A percentile compares a stretch with the other conserved stretches of the same genome.
These are phyloP conservation scores for Xerocomus spinulosus DNA, from an alignment of 768 basidiomycete species.

Conservation along the genomic window DNA sequence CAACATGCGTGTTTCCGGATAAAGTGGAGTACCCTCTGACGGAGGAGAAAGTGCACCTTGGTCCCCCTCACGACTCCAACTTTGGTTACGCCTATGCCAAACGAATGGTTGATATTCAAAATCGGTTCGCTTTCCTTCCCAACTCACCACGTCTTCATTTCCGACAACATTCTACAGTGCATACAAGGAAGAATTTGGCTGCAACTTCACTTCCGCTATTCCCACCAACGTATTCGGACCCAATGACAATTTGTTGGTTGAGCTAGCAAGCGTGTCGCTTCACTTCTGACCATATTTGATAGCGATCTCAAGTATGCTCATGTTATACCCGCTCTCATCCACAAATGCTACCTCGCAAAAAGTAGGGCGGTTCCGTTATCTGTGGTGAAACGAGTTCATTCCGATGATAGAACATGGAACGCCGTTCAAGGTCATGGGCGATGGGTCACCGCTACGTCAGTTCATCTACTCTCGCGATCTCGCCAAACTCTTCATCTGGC, in stretches of 20 bases:
- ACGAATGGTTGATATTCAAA: constrained; percentile 91
- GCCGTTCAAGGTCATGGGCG: constrained; percentile 83
- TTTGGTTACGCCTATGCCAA: constrained; percentile 97
- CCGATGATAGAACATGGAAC: constrained; percentile 61
- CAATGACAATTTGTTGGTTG: constrained; percentile 81
- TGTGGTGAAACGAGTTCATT: not conserved
- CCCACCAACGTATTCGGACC: constrained; percentile 98
- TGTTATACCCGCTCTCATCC: constrained; percentile 91
- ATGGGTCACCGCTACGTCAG: constrained; percentile 91
- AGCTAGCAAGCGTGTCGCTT: not conserved
- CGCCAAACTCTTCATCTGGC: constrained; percentile 93
- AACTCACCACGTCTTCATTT: not conserved
- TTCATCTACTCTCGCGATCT: constrained; percentile 97
- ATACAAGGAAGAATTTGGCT: constrained; percentile 93
- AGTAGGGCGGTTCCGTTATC: constrained; percentile 41
- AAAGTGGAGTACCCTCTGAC: constrained; percentile 91
- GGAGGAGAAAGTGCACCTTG: constrained; percentile 88
- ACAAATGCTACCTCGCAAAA: constrained; percentile 90
- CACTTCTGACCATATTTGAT: constrained; percentile 8
- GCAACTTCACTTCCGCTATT: constrained; percentile 94
- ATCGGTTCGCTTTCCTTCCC: constrained; percentile 56
- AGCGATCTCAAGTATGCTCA: constrained; percentile 88
- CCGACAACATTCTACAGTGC: constrained; percentile 47
- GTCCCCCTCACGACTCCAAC: constrained; percentile 91
- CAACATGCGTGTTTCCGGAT: constrained; percentile 97